Percentiles rank a stretch among this genome's conserved stretches.
phyloP scores from a whole-genome alignment of 2,329 filamentous ascomycete genomes.

The Pyrenochaeta sp. region DNA sequence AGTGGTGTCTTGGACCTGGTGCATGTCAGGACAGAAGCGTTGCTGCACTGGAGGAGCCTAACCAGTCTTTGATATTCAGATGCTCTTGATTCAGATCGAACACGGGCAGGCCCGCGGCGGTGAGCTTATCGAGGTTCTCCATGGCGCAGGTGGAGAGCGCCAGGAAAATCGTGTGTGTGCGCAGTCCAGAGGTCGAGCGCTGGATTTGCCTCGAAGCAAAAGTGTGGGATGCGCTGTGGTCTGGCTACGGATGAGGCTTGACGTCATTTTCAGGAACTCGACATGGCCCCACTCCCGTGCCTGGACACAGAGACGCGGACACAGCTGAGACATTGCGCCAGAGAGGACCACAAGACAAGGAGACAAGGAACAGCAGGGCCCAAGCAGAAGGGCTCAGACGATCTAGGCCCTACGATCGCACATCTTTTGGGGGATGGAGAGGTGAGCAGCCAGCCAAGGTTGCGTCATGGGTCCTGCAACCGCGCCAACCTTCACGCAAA shows the following conservation, averaged over 20 bases:
- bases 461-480: too few species aligned
- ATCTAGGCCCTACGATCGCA: slow-evolving; percentile 1
- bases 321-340: neutral
- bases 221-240: neutral
- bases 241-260: neutral
- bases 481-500: too few species aligned
- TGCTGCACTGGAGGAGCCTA: slow-evolving; percentile 1
- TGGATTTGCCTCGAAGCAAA: neutral
- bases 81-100: slow-evolving; percentile 43
- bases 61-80: slow-evolving; percentile 40
- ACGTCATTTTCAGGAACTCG: slow-evolving; percentile 2
- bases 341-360: neutral
- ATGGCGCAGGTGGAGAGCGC: slow-evolving; percentile 22
- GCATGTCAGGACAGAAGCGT: neutral
- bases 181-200: neutral
- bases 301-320: neutral
- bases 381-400: neutral
- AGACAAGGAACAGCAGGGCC: too few species aligned
- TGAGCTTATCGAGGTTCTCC: slow-evolving; percentile 45
- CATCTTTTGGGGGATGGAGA: too few species aligned
- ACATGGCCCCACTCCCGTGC: neutral
- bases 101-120: slow-evolving; percentile 37
- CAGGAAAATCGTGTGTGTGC: neutral
- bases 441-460: too few species aligned
- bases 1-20: slow-evolving; percentile 41